Evolutionary conservation across 139 green algal species (phyloP), one percentile per base, ranked within the genome.

Genomic region (Tetradesmus obliquus): DNA sequence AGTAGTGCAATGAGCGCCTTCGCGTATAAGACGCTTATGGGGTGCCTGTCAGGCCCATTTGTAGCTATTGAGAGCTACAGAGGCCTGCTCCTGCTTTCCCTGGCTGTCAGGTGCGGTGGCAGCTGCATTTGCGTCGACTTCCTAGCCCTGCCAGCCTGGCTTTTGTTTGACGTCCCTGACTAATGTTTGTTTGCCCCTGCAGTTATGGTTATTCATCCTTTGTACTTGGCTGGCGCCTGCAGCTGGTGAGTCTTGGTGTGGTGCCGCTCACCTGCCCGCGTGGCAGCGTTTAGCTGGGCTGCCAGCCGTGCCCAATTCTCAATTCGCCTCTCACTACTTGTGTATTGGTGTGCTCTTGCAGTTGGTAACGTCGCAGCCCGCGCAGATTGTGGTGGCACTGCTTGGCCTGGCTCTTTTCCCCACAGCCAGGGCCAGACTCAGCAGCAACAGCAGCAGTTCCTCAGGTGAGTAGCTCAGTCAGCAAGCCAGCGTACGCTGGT

Each of bases 141-240:
- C 5, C 17, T 6, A n/a, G 66, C 66, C 66, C 17, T 76, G 66
- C 66, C 66, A 76, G 66, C 15, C 66, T 76, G 66, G 15, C 66
- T 76, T 76, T 5, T 76, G 66, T 76, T 76, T 24, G 66, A 19
- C 66, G 66, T 17, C 66, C 66, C 66, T 76, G 5, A 76, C 66
- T 19, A 76, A 13, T 24, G 66, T 24, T 4, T 76, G 15, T 24
- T 24, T 76, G 17, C 15, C 5, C 66, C 5, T 76, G 66, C 58
- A 88, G 83, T 74, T 88, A 88, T 55, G 55, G 55, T 22, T 88
- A 88, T 55, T 88, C 83, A 32, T 53, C 55, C 55, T 54, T 72
- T 51, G 83, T 79, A 66, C 55, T 88, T 6, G 58, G 66, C 15
- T 76, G 66, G 66, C 66, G 15, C 66, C 17, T 76, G n/a, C 66